Percentiles rank a stretch among this genome's conserved stretches.
Conservation (phyloP, 1,284 basidiomycete genomes). For the Tremellales sp. region DNA sequence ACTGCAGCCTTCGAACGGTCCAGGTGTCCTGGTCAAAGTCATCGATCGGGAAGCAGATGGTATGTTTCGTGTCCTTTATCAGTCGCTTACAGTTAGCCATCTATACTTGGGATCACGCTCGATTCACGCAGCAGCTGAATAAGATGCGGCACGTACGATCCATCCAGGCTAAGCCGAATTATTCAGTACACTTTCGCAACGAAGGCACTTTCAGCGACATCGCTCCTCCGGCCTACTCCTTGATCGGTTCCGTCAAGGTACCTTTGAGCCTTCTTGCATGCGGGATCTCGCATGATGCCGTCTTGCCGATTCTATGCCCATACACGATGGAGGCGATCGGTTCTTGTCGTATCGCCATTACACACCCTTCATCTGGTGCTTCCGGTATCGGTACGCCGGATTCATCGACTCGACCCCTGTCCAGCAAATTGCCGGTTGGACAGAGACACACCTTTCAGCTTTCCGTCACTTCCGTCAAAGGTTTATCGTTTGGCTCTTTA, state of each 20-base stretch:
- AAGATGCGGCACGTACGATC: slow-evolving; percentile 91
- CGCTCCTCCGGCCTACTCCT: slow-evolving; percentile 79
- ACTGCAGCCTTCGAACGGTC: slow-evolving; percentile 62
- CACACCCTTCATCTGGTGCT: slow-evolving; percentile 34
- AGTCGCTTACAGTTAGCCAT: slow-evolving; percentile 55
- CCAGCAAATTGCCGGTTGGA: slow-evolving; percentile 61
- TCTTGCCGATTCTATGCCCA: slow-evolving; percentile 80
- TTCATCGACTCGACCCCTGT: slow-evolving; percentile 51
- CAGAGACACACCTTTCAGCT: slow-evolving; percentile 77
- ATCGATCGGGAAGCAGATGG: slow-evolving; percentile 73
- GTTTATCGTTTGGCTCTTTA: slow-evolving; percentile 79
- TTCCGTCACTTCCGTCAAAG: slow-evolving; percentile 77
- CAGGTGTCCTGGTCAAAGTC: slow-evolving; percentile 84
- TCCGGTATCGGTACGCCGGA: slow-evolving; percentile 39
- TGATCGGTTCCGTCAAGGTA: slow-evolving; percentile 80
- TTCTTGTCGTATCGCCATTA: slow-evolving; percentile 66
- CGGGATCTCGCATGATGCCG: slow-evolving; percentile 67
- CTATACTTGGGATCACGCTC: slow-evolving; percentile 85
- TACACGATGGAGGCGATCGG: slow-evolving; percentile 92
- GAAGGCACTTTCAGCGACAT: slow-evolving; percentile 89
- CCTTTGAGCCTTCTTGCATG: slow-evolving; percentile 77
- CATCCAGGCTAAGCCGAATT: slow-evolving; percentile 89
- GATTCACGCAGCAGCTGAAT: slow-evolving; percentile 79
- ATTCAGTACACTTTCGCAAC: slow-evolving; percentile 86
- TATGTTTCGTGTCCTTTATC: slow-evolving; percentile 13